Percentiles rank a stretch among this genome's conserved stretches.
Evolutionary conservation across 495 filamentous ascomycete genomes (phyloP).

Genomic region (Letharia lupina): DNA sequence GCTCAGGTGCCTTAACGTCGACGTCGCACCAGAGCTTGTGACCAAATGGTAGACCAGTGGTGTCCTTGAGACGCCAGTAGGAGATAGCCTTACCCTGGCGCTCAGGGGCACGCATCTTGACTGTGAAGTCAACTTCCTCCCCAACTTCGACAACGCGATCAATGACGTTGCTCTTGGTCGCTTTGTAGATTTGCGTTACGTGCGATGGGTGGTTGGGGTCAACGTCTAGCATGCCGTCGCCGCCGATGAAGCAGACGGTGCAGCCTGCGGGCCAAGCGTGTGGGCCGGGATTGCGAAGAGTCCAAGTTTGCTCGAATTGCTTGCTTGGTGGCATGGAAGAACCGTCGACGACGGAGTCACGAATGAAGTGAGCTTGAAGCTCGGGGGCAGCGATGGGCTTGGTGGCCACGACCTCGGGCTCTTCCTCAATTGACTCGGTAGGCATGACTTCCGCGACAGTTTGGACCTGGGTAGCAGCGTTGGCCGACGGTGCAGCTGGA

Average conservation of each 20-base stretch:
- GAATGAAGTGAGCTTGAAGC: conserved; percentile 67
- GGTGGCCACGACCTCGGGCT: conserved; percentile 26
- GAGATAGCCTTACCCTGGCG: conserved; percentile 72
- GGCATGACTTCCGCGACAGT: conserved; percentile 67
- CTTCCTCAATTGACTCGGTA: conserved; percentile 38
- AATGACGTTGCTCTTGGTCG: conserved; percentile 74
- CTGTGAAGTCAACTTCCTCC: conserved; percentile 69
- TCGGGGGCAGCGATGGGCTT: conserved; percentile 16
- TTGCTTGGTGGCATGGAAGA: conserved; percentile 56
- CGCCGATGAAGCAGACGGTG: conserved; percentile 83
- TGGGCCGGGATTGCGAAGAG: conserved; percentile 75
- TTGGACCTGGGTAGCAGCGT: conserved; percentile 56
- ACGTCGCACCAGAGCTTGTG: conserved; percentile 94
- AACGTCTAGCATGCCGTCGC: conserved; percentile 89
- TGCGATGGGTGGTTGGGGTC: conserved; percentile 69
- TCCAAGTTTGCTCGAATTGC: conserved; percentile 86
- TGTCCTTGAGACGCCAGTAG: conserved; percentile 89
- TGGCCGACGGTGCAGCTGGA: conserved; percentile 38
- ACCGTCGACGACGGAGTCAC: conserved; percentile 72
- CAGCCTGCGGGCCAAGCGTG: conserved; percentile 78
- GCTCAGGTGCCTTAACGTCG: conserved; percentile 45
- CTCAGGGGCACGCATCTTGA: conserved; percentile 69
- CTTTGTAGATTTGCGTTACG: conserved; percentile 58
- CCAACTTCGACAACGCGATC: conserved; percentile 59
- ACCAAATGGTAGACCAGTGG: conserved; percentile 75